A percentile compares a stretch with the other conserved stretches of the same genome.
These are phyloP conservation scores for Acer campestre DNA, from an alignment of 345 rosid genomes.

Conservation along the genomic window DNA sequence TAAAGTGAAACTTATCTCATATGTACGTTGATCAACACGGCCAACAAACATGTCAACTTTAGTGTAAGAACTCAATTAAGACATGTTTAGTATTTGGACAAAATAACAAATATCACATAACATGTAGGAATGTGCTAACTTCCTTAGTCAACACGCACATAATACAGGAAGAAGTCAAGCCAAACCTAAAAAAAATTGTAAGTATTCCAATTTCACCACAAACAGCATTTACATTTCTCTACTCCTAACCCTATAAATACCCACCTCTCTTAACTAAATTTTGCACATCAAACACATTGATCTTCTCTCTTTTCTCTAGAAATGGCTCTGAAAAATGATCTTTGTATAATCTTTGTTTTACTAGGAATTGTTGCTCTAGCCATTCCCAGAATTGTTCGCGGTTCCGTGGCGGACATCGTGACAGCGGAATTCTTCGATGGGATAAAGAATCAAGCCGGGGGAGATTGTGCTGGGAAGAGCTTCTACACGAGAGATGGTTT, in stretches of 20 bases:
- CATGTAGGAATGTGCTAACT: too few species aligned
- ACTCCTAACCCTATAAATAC: neutral
- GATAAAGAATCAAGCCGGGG: neutral
- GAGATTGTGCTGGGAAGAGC: neutral
- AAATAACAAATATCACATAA: too few species aligned
- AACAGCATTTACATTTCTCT: neutral
- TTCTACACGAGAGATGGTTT: constrained; percentile 8
- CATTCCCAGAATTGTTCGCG: neutral
- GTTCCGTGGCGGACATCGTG: neutral
- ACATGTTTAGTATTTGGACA: too few species aligned
- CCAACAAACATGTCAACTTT: too few species aligned
- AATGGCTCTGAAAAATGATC: constrained; percentile 8
- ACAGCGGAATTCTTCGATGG: neutral
- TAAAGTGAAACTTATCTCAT: too few species aligned
- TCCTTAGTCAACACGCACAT: neutral
- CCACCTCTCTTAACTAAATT: neutral
- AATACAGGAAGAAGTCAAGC: neutral
- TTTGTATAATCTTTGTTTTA: neutral
- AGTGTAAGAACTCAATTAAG: too few species aligned
- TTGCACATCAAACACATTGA: neutral
- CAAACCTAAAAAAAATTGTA: neutral
- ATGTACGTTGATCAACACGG: too few species aligned
- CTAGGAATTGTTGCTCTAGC: constrained; percentile 10
- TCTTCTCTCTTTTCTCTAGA: neutral
- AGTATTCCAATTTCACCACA: neutral